Base-by-base conservation (phyloP, 2,329 filamentous ascomycete species). In the Orbilia quercus region DNA sequence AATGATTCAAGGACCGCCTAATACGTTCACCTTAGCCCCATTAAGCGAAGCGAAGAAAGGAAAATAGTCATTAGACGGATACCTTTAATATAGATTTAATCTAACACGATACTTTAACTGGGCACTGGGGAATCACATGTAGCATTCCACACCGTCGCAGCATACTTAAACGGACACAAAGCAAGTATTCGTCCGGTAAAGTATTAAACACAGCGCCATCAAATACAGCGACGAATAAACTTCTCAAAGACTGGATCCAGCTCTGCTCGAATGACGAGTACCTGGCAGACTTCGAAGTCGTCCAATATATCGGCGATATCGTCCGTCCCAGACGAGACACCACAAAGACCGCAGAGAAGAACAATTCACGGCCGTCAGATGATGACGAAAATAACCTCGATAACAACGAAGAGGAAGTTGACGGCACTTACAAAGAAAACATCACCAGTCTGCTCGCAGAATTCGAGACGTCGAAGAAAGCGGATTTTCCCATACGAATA, bases 1-100 rank as follows among this genome's bases (percentile, higher is more conserved):
- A 0, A 12, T 16, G 1, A 38, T 60, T 5, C 57, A 50, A 23
- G 57, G 57, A n/a, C 57, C 57, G 6, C 57, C 57, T n/a, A n/a
- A n/a, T n/a, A n/a, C n/a, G n/a, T n/a, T n/a, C n/a, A n/a, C n/a
- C n/a, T n/a, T n/a, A n/a, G n/a, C n/a, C n/a, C n/a, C n/a, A n/a
- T n/a, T n/a, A n/a, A n/a, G n/a, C n/a, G n/a, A n/a, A n/a, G n/a
- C n/a, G n/a, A n/a, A n/a, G n/a, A n/a, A n/a, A n/a, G n/a, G n/a
- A n/a, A n/a, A n/a, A n/a, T n/a, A n/a, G n/a, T n/a, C n/a, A n/a
- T n/a, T n/a, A n/a, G n/a, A n/a, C n/a, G n/a, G n/a, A n/a, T n/a
- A n/a, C n/a, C n/a, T n/a, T n/a, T n/a, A n/a, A n/a, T n/a, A n/a
- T n/a, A n/a, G n/a, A n/a, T n/a, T n/a, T n/a, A n/a, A n/a, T n/a